Base-by-base conservation (phyloP, 805 yeast species). In the Nakazawaea anatomiae region DNA sequence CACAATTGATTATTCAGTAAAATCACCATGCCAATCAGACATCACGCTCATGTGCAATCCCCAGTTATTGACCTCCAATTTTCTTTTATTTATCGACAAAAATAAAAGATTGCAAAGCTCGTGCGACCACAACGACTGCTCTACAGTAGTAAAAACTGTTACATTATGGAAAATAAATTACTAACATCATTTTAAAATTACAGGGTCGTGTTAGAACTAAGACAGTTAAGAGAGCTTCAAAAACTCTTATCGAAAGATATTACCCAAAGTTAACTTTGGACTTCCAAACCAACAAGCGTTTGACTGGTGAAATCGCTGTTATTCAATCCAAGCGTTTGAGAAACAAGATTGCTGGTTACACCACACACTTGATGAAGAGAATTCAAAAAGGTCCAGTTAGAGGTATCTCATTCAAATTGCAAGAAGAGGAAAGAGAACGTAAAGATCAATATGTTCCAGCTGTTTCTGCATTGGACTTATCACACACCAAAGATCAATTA, bases 391-490 rank as follows among this genome's bases (percentile, higher is more conserved):
- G 99, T 75, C 99, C 99, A 83, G 99, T 94, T 70, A 91, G 98
- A 86, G 99, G 99, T 82, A 95, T 94, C 68, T 94, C 99, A 69
- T 94, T 94, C 96, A 95, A 95, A 80, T 89, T 94, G 73, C 99
- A 94, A 85, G 99, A 94, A 83, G 99, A 94, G 83, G 99, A 94
- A 87, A 92, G 99, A 86, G 99, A 94, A 84, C 89, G 99, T 83
- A 94, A 95, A 82, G 98, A 94, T 80, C 99, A 94, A 83, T 94
- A 91, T 80, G 99, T 95, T 71, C 99, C 99, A 80, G 98, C 91
- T 76, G 96, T 91, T 72, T 95, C 99, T 73, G 99, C 99, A 77
- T 89, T 94, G 75, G 98, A 94, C 82, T 87, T 94, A 73, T 84
- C 95, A 65, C 89, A 88, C 86, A 85, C 94, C 74, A 89, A 90